Evolutionary conservation across 768 basidiomycete species (phyloP).

Genomic region (Hygrophorus russula): DNA sequence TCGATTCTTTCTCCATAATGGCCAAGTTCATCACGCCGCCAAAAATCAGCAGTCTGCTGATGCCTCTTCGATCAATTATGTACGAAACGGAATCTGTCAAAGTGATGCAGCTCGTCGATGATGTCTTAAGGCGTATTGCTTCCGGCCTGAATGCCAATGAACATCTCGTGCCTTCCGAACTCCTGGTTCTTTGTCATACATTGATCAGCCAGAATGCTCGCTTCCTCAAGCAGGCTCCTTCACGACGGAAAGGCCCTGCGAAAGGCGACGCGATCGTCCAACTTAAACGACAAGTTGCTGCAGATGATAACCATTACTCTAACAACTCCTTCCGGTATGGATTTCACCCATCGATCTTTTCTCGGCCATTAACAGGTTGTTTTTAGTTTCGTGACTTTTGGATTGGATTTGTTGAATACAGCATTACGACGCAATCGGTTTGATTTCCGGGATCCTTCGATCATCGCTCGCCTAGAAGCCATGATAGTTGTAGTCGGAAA

Average conservation of each 20-base stretch:
- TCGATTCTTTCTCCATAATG: slow-evolving; percentile 78
- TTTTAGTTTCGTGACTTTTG: slow-evolving; percentile 77
- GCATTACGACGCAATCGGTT: slow-evolving; percentile 81
- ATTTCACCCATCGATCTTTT: background rate
- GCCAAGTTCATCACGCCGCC: slow-evolving; percentile 70
- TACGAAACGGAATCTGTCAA: slow-evolving; percentile 74
- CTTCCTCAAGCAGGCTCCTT: slow-evolving; percentile 59
- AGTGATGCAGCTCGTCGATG: slow-evolving; percentile 77
- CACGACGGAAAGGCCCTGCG: slow-evolving; percentile 22
- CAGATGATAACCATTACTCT: slow-evolving; percentile 57
- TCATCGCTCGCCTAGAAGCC: slow-evolving; percentile 75
- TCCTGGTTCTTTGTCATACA: slow-evolving; percentile 79
- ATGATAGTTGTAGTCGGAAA: slow-evolving; percentile 86
- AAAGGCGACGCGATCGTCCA: slow-evolving; percentile 65
- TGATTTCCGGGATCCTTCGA: slow-evolving; percentile 64
- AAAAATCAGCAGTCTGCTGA: slow-evolving; percentile 65
- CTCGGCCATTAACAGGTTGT: background rate
- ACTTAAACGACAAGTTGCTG: slow-evolving; percentile 50
- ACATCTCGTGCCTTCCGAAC: slow-evolving; percentile 53
- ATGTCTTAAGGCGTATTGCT: slow-evolving; percentile 74
- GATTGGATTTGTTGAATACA: slow-evolving; percentile 83
- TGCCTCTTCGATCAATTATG: slow-evolving; percentile 76
- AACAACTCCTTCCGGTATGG: slow-evolving; percentile 81
- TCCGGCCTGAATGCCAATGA: slow-evolving; percentile 78
- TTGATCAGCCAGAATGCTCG: slow-evolving; percentile 84